phyloP scores from a whole-genome alignment of 257 asterid species.

The Petunia axillaris region DNA sequence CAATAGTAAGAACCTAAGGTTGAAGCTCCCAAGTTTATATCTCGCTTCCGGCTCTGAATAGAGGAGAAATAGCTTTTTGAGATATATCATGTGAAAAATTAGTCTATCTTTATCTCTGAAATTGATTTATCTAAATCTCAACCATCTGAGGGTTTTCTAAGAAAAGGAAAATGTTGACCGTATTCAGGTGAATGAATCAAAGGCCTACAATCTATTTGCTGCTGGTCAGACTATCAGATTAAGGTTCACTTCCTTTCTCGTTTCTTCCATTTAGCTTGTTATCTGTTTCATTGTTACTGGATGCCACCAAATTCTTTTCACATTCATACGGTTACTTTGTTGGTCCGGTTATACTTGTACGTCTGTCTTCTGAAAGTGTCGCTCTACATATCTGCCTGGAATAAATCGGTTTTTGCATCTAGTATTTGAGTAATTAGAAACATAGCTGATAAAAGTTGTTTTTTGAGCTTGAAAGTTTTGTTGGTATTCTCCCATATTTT shows the following conservation, averaged over 20 bases:
- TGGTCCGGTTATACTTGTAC: not conserved
- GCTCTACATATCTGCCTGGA: not conserved
- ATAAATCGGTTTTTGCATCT: not conserved
- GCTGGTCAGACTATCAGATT: slow-evolving; percentile 67
- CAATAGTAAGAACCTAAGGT: too few species aligned
- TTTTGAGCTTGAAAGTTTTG: not conserved
- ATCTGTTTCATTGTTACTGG: slow-evolving; percentile 13
- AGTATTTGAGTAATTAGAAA: slow-evolving; percentile 10
- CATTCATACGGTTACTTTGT: not conserved
- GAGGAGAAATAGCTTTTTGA: not conserved
- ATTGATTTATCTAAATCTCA: not conserved
- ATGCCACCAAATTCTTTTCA: slow-evolving; percentile 1
- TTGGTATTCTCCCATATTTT: not conserved
- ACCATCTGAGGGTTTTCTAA: slow-evolving; percentile 11
- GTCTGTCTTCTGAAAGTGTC: not conserved
- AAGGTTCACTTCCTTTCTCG: slow-evolving; percentile 53
- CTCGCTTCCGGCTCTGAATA: not conserved
- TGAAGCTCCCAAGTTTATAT: too few species aligned
- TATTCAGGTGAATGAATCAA: slow-evolving; percentile 78
- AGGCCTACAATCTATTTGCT: slow-evolving; percentile 56
- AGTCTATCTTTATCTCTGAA: not conserved
- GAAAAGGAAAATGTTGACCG: slow-evolving; percentile 16
- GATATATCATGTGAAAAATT: not conserved
- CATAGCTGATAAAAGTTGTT: not conserved
- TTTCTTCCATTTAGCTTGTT: slow-evolving; percentile 17